phyloP scores from a whole-genome alignment of 345 rosid genomes.

The Bruguiera gymnorhiza region DNA sequence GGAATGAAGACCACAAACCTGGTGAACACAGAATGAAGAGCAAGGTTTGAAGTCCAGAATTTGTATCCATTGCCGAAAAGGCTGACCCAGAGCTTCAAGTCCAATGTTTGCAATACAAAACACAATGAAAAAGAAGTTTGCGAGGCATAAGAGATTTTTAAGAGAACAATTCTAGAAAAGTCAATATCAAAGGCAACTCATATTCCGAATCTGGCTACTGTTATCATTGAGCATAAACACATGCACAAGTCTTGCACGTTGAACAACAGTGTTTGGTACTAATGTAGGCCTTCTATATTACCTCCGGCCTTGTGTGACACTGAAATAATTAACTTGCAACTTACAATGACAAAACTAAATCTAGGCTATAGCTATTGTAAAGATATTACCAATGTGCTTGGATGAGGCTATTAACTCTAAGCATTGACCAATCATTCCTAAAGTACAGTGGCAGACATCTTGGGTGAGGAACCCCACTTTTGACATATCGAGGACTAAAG shows the following conservation, averaged over 20 bases:
- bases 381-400: too few species aligned
- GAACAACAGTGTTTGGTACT: not conserved
- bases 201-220: not conserved
- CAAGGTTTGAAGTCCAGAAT: constrained; percentile 34
- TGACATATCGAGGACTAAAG: too few species aligned
- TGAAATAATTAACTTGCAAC: too few species aligned
- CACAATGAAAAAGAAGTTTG: constrained; percentile 4
- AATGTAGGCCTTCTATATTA: not conserved
- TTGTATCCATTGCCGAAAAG: constrained; percentile 26
- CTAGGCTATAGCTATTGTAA: too few species aligned
- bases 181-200: not conserved
- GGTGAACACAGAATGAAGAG: constrained; percentile 27
- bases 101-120: constrained; percentile 21
- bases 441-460: too few species aligned
- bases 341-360: too few species aligned
- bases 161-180: constrained; percentile 2
- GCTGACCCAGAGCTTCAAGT: constrained; percentile 27
- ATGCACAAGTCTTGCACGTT: not conserved
- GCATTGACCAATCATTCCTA: too few species aligned
- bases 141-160: constrained; percentile 21
- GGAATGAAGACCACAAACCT: constrained; percentile 32
- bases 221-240: not conserved
- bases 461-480: too few species aligned
- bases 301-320: too few species aligned
- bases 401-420: too few species aligned